Percentiles rank a stretch among this genome's conserved stretches.
These are phyloP conservation scores for Takakia lepidozioides DNA, from an alignment of 225 moss, liverwort and hornwort species.

Conservation along the genomic window DNA sequence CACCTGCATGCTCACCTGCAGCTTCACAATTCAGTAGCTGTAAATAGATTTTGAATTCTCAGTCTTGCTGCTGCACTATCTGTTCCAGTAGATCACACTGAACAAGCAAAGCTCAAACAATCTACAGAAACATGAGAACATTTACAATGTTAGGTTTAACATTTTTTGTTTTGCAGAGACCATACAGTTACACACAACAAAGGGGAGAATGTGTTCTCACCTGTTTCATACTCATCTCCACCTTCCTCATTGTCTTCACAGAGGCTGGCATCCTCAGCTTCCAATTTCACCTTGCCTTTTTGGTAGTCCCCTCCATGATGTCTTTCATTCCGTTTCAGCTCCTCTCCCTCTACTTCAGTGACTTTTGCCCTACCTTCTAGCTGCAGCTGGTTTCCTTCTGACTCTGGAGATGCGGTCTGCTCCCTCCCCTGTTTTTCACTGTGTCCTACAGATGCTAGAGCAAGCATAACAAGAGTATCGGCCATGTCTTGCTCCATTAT, in stretches of 20 bases:
- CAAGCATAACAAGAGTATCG: too few species aligned
- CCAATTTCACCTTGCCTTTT: constrained; percentile 30
- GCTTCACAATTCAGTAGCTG: constrained; percentile 1
- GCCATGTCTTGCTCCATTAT: too few species aligned
- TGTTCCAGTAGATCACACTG: too few species aligned
- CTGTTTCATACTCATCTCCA: constrained; percentile 50
- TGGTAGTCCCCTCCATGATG: constrained; percentile 22
- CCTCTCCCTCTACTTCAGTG: constrained; percentile 47
- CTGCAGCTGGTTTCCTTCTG: constrained; percentile 15
- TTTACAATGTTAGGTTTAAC: not conserved
- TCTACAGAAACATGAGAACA: not conserved
- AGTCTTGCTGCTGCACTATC: too few species aligned
- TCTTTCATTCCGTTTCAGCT: constrained; percentile 14
- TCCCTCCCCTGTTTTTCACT: constrained; percentile 15
- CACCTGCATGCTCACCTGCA: constrained; percentile 43
- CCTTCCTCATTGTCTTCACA: constrained; percentile 71
- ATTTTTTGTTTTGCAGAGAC: too few species aligned
- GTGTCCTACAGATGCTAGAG: too few species aligned
- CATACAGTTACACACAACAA: not conserved
- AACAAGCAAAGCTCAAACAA: not conserved
- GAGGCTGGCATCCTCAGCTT: constrained; percentile 41
- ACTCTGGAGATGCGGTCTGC: constrained; percentile 17
- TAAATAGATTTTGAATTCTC: too few species aligned
- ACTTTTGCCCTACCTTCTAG: constrained; percentile 12
- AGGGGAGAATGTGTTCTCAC: constrained; percentile 8